phyloP scores from a whole-genome alignment of 179 eudicot species.

The Beta lomatogona region DNA sequence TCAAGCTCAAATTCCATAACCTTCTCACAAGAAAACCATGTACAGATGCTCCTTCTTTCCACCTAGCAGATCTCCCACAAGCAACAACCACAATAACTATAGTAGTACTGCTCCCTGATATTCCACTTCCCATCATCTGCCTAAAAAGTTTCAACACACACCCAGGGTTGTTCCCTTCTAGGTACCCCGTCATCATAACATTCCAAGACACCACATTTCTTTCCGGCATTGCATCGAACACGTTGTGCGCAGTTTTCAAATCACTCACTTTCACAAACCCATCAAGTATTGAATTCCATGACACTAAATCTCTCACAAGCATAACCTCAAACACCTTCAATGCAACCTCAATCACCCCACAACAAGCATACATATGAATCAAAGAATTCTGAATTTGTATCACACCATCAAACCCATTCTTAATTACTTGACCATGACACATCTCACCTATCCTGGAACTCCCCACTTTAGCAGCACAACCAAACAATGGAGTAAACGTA shows the following conservation, averaged over 20 bases:
- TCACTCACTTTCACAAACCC: conserved; percentile 27
- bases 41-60: conserved; percentile 67
- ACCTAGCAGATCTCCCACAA: conserved; percentile 68
- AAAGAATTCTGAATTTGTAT: conserved; percentile 55
- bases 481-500: conserved; percentile 60
- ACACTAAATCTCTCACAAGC: conserved; percentile 54
- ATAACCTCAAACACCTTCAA: conserved; percentile 53
- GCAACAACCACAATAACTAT: conserved; percentile 58
- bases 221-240: conserved; percentile 67
- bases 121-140: conserved; percentile 40
- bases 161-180: conserved; percentile 53
- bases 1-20: conserved; percentile 38
- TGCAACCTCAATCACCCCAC: conserved; percentile 53
- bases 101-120: conserved; percentile 48
- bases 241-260: conserved; percentile 42
- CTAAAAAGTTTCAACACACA: conserved; percentile 62
- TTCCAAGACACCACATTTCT: conserved; percentile 73
- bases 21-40: conserved; percentile 53
- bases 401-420: no score
- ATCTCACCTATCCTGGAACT: conserved; percentile 38
- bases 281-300: conserved; percentile 65
- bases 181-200: conserved; percentile 62
- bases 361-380: conserved; percentile 46
- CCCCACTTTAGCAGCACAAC: conserved; percentile 58
- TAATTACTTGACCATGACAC: conserved; percentile 58